Percentiles rank a stretch among this genome's conserved stretches.
phyloP scores from a whole-genome alignment of 2,329 filamentous ascomycete species.

The Xylariaceae sp. region DNA sequence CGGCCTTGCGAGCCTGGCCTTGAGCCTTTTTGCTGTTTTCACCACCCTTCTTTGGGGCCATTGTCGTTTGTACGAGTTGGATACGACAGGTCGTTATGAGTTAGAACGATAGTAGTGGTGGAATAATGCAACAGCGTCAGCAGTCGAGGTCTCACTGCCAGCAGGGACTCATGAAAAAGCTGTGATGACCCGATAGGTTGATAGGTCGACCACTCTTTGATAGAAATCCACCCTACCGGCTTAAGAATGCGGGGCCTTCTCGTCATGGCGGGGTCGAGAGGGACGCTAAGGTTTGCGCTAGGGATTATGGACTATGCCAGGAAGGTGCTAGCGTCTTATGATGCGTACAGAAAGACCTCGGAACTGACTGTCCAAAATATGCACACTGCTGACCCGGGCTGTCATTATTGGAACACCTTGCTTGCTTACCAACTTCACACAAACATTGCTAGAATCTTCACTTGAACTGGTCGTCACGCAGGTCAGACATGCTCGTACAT shows the following conservation, averaged over 20 bases:
- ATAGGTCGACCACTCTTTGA: neutral
- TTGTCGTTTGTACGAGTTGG: conserved; percentile 32
- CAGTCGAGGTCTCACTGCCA: neutral
- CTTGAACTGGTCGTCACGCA: too few species aligned
- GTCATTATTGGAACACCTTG: neutral
- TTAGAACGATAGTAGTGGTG: neutral
- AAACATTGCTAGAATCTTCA: neutral
- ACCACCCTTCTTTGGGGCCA: conserved; percentile 67
- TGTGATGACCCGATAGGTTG: neutral
- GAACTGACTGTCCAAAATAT: neutral
- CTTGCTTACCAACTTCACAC: neutral
- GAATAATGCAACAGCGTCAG: neutral
- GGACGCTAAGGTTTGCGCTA: neutral
- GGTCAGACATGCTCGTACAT: too few species aligned
- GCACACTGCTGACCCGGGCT: neutral
- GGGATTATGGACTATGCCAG: too few species aligned
- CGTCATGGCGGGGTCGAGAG: neutral
- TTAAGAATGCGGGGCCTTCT: neutral
- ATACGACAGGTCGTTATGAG: neutral
- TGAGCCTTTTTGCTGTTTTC: conserved; percentile 86
- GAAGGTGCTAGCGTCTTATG: too few species aligned
- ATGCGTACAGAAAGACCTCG: neutral
- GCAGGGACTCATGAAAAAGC: neutral
- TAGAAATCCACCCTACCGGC: too few species aligned
- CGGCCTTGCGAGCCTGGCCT: conserved; percentile 89